Conservation (phyloP, 2,329 filamentous ascomycete species). For the Chaetomium sp. region DNA sequence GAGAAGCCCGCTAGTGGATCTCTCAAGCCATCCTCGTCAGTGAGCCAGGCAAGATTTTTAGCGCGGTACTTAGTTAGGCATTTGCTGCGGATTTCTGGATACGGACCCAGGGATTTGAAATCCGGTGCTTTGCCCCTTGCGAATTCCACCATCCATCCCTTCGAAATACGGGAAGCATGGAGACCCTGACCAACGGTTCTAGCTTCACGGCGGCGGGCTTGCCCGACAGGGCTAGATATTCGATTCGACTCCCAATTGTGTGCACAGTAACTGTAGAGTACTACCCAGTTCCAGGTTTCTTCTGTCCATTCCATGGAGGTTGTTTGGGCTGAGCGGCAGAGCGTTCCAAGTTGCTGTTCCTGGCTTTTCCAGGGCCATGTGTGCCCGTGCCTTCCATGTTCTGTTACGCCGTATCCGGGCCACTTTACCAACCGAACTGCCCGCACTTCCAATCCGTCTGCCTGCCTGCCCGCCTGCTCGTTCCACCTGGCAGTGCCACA, state of each 20-base stretch:
- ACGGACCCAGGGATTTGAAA: conserved; percentile 11
- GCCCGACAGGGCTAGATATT: not conserved
- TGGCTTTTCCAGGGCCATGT: not conserved
- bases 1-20: conserved; percentile 10
- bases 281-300: not conserved
- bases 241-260: not conserved
- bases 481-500: conserved; percentile 18
- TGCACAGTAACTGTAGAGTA: not conserved
- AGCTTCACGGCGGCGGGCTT: not conserved
- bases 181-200: not conserved
- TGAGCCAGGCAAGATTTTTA: conserved; percentile 13
- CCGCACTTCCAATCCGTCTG: conserved; percentile 1
- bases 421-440: conserved; percentile 17
- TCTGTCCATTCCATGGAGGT: not conserved
- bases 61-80: not conserved
- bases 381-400: conserved; percentile 22
- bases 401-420: conserved; percentile 23
- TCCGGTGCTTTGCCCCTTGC: conserved; percentile 1
- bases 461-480: conserved; percentile 15
- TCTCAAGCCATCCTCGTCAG: not conserved
- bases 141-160: conserved; percentile 6
- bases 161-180: not conserved
- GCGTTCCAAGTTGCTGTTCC: not conserved
- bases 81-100: conserved; percentile 6
- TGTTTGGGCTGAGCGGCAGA: not conserved